Base-by-base conservation (phyloP, 2,329 filamentous ascomycete species). In the Gremmenia infestans region DNA sequence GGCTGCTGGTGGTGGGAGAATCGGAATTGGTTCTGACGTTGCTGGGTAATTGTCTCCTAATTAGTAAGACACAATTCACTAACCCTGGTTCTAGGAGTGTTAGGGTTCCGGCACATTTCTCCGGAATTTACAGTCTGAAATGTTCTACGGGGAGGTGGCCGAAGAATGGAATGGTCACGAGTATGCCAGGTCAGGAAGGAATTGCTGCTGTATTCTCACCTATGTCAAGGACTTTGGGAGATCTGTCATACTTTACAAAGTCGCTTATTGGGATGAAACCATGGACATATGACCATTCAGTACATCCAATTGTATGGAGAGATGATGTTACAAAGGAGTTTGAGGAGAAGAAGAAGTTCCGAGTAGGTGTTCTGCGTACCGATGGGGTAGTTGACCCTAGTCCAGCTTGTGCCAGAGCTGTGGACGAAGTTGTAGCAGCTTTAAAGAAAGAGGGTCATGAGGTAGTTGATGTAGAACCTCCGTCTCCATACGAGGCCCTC, bases 121-220 rank as follows among this genome's bases (percentile, higher is more conserved):
- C 88, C 2, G 92, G 92, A 8, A 90, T 93, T 69, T 97, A 96
- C 72, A 87, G 88, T 17, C 74, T 97, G 23, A 84, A 89, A 37
- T 96, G 92, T 73, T 92, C 89, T 3, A 95, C 89, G 1, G 92
- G 93, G 1, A 81, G 92, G 49, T 97, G 92, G 91, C 90, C 91
- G 1, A 96, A 95, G 71, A 80, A 83, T 43, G 91, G 91, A 9
- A 85, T 91, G 69, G 82, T 82, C 59, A 96, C 92, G 0, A 92
- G 88, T 65, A 96, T 96, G 91, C 85, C 89, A 0, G 93, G 93
- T 0, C 91, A 97, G 70, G 93, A 97, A 69, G 92, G 91, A 0
- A 85, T 97, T 35, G 85, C 90, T 0, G 89, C 87, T 60, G 91
- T 96, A 19, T 96, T 92, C 73, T 93, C 89, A 56, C 92, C 92